phyloP scores from a whole-genome alignment of 768 basidiomycete genomes.

The Leccinum barrowsii region DNA sequence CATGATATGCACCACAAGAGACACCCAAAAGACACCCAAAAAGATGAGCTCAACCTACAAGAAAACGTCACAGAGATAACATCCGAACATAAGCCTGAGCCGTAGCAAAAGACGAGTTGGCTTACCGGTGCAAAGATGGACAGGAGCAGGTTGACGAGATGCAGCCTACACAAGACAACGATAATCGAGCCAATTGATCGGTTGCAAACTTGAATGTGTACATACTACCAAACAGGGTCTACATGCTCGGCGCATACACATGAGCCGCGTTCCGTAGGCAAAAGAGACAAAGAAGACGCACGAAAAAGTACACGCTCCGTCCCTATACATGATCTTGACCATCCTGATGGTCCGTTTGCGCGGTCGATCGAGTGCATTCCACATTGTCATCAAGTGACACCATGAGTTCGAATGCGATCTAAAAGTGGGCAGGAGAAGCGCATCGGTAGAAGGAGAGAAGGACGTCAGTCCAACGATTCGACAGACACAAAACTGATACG shows the following conservation, averaged over 20 bases:
- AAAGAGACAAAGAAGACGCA: neutral
- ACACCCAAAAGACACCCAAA: constrained; percentile 23
- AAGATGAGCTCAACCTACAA: constrained; percentile 19
- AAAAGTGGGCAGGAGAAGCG: neutral
- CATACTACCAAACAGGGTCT: constrained; percentile 27
- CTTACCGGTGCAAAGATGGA: constrained; percentile 22
- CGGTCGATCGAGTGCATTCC: constrained; percentile 30
- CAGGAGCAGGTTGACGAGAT: constrained; percentile 19
- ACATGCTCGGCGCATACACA: neutral
- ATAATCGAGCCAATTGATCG: neutral
- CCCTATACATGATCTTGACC: constrained; percentile 4
- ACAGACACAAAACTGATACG: too few relatives aligned
- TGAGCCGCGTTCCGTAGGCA: neutral
- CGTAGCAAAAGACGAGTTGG: neutral
- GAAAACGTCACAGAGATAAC: neutral
- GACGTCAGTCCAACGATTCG: too few relatives aligned
- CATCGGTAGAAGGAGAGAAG: too few relatives aligned
- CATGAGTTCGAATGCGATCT: constrained; percentile 31
- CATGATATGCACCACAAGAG: neutral
- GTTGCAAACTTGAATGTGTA: neutral
- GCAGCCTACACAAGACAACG: constrained; percentile 11
- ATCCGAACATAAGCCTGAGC: too few relatives aligned
- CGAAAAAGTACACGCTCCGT: constrained; percentile 27
- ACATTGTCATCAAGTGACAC: constrained; percentile 26
- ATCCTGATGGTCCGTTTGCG: neutral